Evolutionary conservation across 805 yeast species (phyloP).

Genomic region (Dipodascus albidus): DNA sequence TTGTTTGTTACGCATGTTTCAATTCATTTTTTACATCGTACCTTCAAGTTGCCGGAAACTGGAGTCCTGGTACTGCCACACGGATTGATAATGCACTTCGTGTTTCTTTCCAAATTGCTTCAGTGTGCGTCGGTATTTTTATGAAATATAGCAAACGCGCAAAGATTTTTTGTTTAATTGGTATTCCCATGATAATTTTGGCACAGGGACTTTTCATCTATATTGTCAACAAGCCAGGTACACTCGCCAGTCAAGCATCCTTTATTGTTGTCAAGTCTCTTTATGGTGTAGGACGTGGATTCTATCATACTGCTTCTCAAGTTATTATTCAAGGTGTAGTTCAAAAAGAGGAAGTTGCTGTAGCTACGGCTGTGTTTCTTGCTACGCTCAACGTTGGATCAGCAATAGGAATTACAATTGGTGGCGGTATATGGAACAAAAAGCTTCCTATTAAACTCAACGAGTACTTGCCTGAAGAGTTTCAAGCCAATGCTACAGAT

Average conservation of each 20-base stretch:
- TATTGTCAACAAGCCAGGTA: conserved; percentile 33
- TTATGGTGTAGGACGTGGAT: conserved; percentile 54
- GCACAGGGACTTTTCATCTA: conserved; percentile 43
- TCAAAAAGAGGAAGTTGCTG: conserved; percentile 46
- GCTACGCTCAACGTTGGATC: conserved; percentile 44
- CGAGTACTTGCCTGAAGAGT: conserved; percentile 21
- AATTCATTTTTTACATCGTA: conserved; percentile 49
- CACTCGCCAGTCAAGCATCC: conserved; percentile 32
- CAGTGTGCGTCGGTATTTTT: conserved; percentile 42
- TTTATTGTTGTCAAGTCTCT: conserved; percentile 47
- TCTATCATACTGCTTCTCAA: conserved; percentile 45
- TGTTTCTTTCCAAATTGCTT: conserved; percentile 29
- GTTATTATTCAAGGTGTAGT: conserved; percentile 42
- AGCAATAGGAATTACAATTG: conserved; percentile 44
- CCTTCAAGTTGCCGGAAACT: conserved; percentile 45
- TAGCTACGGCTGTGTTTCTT: conserved; percentile 37
- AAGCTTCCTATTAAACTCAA: conserved; percentile 20
- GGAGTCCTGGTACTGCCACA: conserved; percentile 47
- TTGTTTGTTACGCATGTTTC: conserved; percentile 44
- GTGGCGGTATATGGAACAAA: conserved; percentile 52
- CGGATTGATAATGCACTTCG: conserved; percentile 10
- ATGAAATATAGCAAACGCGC: conserved; percentile 40
- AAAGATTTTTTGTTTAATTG: conserved; percentile 33
- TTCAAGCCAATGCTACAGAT: conserved; percentile 3
- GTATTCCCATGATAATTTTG: conserved; percentile 41